These are phyloP conservation scores for Fusarium dimerum DNA, from an alignment of 2,329 filamentous ascomycete species.

Conservation along the genomic window DNA sequence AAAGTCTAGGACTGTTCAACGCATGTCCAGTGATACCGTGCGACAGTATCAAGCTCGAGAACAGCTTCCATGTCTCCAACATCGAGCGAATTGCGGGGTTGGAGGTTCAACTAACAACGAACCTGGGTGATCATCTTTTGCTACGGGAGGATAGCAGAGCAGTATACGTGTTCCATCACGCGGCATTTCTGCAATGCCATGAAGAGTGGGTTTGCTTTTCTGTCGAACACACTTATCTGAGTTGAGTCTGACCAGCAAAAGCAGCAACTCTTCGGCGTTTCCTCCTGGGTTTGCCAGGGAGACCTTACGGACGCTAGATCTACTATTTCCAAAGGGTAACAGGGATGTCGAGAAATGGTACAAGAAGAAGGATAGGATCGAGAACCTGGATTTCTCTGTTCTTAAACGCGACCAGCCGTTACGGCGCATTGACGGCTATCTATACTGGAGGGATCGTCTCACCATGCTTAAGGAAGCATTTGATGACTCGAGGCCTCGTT, in stretches of 20 bases:
- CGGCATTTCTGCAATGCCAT: neutral
- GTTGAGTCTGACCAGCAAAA: neutral
- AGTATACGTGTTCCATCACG: slow-evolving; percentile 8
- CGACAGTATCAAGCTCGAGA: neutral
- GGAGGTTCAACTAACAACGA: slow-evolving; percentile 3
- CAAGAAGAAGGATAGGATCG: neutral
- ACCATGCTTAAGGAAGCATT: neutral
- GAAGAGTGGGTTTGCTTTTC: too few relatives aligned
- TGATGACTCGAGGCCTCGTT: neutral
- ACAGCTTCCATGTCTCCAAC: neutral
- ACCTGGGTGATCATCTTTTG: slow-evolving; percentile 5
- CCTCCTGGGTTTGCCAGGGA: neutral
- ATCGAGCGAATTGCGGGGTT: neutral
- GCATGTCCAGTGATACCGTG: neutral
- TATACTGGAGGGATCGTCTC: slow-evolving; percentile 5
- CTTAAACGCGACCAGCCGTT: neutral
- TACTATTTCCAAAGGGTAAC: slow-evolving; percentile 4
- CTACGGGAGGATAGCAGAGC: slow-evolving; percentile 3
- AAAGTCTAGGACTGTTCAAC: neutral
- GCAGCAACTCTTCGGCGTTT: neutral
- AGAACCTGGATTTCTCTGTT: neutral
- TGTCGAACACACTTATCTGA: too few relatives aligned
- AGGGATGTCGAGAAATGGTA: slow-evolving; percentile 1
- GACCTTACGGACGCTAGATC: slow-evolving; percentile 3
- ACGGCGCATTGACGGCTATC: neutral